Conservation (phyloP, 2,329 filamentous ascomycete species). For the Xylogone sp. region DNA sequence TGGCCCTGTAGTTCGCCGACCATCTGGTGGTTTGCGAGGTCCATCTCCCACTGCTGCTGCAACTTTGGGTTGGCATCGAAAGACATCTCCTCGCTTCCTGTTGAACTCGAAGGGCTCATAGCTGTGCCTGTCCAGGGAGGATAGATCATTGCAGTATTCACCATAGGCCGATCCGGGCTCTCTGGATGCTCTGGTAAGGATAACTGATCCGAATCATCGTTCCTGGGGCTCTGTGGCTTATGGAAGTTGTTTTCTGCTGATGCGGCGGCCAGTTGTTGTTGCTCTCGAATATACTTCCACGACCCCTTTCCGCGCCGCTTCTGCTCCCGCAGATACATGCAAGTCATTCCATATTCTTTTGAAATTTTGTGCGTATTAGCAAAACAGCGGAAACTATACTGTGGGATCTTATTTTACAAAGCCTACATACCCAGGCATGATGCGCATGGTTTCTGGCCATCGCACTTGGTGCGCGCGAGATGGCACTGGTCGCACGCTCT, state of each 20-base stretch:
- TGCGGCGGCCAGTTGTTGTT: not conserved
- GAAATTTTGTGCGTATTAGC: not conserved
- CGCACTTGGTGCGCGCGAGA: conserved; percentile 84
- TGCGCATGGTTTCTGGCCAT: conserved; percentile 80
- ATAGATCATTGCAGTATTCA: not conserved
- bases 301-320: not conserved
- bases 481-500: conserved; percentile 91
- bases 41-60: not conserved
- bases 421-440: conserved; percentile 74
- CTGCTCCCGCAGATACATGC: not conserved
- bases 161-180: not conserved
- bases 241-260: not conserved
- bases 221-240: not conserved
- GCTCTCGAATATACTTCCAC: not conserved
- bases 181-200: not conserved
- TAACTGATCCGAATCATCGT: not conserved
- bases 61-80: not conserved
- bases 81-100: not conserved
- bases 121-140: not conserved
- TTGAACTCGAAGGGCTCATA: not conserved
- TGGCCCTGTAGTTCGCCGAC: not conserved
- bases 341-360: not conserved
- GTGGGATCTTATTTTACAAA: not conserved
- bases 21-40: not conserved
- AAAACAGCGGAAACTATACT: not conserved